These are phyloP conservation scores for Nakazawaea laoshanensis DNA, from an alignment of 805 yeast species.

Conservation along the genomic window DNA sequence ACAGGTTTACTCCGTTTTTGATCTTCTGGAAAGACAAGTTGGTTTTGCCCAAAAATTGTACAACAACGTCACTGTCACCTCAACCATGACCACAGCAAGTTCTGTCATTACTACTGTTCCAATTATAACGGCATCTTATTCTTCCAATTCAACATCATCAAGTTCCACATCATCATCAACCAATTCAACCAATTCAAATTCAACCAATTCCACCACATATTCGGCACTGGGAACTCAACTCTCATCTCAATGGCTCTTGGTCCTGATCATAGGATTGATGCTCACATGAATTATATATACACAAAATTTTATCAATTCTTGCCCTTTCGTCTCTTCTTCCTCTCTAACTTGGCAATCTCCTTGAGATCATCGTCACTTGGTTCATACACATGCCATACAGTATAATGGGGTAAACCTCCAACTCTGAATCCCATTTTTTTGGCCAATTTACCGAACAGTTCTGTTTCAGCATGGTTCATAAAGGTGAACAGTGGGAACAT, in stretches of 20 bases:
- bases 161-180: constrained; percentile 2
- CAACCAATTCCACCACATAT: constrained; percentile 1
- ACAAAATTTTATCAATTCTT: not conserved
- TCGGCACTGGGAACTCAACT: constrained; percentile 1
- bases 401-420: constrained; percentile 86
- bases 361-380: constrained; percentile 79
- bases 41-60: constrained; percentile 44
- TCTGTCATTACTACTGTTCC: not conserved
- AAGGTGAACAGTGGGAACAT: constrained; percentile 82
- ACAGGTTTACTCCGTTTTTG: constrained; percentile 48
- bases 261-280: not conserved
- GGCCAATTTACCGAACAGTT: constrained; percentile 80
- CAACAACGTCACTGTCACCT: constrained; percentile 15
- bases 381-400: constrained; percentile 85
- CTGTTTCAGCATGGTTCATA: constrained; percentile 82
- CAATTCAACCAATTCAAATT: constrained; percentile 2
- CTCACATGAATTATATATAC: not conserved
- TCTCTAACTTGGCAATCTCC: constrained; percentile 59
- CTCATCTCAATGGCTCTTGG: not conserved
- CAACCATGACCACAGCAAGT: constrained; percentile 4
- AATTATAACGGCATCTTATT: constrained; percentile 1
- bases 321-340: constrained; percentile 7
- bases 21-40: constrained; percentile 36
- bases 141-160: constrained; percentile 5
- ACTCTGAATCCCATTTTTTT: constrained; percentile 71